Evolutionary conservation across 2,329 filamentous ascomycete species (phyloP), one percentile per base, ranked within the genome.

Genomic region (Sclerotinia nivalis): DNA sequence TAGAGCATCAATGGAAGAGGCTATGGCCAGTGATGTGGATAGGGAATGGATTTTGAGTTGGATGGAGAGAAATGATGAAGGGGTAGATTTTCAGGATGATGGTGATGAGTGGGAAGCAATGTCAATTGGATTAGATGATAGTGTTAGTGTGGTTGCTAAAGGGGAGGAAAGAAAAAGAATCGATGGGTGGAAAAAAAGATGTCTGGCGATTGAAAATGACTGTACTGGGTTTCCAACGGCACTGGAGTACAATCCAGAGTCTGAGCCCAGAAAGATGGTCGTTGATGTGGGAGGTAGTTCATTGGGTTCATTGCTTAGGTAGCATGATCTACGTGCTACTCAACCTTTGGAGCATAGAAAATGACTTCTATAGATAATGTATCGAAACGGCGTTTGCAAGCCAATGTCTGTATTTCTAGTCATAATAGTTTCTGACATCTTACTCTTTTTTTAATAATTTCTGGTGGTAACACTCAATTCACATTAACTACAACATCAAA

Each of bases 11-110:
- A 61, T 70, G 25, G 74, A 75, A 59, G 52, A 58, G 12, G 67
- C 66, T 10, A 68, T 69, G 20, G 64, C 71, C 15, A 22, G n/a
- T 4, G 15, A 65, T 20, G 67, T 74, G 8, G 73, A 74, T 66
- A 68, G 72, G 9, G 60, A 59, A 18, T 37, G 56, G 25, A 74
- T 75, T 31, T 25, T 71, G n/a, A 66, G 37, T 9, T 75, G 73
- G 73, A 69, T 75, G 50, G 34, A 68, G 5, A n/a, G 45, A 6
- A n/a, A 70, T 20, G 55, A 66, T 37, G 66, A 72, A 20, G 49
- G 18, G 3, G 2, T 37, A 10, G 28, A 34, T 18, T 34, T 34
- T 13, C 20, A 18, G 43, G 12, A 22, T 20, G 68, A 52, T 20
- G 20, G 31, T 31, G 61, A 66, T 28, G 40, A 56, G 22, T 69